Conservation (phyloP, 2,329 filamentous ascomycete species). For the Moelleriella libera region DNA sequence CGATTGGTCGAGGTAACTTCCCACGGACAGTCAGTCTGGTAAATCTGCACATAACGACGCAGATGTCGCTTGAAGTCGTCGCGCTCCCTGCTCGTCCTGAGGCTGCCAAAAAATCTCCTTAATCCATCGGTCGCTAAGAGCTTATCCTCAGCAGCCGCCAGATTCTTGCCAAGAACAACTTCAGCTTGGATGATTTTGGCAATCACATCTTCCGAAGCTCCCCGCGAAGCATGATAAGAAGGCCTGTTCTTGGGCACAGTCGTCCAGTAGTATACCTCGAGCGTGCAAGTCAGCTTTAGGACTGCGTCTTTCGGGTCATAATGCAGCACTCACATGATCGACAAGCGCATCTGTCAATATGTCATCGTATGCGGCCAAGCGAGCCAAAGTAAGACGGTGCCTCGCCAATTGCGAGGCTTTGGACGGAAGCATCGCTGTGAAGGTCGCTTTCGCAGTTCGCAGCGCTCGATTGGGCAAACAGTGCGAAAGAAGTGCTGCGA, state of each 20-base stretch:
- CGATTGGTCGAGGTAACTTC: constrained; percentile 86
- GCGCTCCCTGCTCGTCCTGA: constrained; percentile 66
- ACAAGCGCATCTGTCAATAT: constrained; percentile 89
- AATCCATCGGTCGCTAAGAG: constrained; percentile 62
- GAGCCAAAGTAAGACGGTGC: constrained; percentile 68
- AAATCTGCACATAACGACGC: constrained; percentile 83
- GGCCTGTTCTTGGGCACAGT: constrained; percentile 86
- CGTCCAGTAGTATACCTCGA: constrained; percentile 88
- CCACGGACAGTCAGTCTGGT: constrained; percentile 85
- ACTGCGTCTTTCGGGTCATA: background rate
- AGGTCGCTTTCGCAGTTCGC: too few relatives aligned
- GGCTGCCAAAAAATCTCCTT: constrained; percentile 50
- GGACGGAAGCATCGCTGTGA: constrained; percentile 19
- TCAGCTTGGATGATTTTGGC: constrained; percentile 46
- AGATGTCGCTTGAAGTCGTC: constrained; percentile 78
- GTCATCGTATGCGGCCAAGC: constrained; percentile 89
- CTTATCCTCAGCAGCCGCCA: constrained; percentile 54
- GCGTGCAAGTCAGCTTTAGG: constrained; percentile 6
- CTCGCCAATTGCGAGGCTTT: constrained; percentile 26
- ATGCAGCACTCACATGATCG: constrained; percentile 60
- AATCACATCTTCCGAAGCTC: constrained; percentile 53
- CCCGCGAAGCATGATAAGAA: constrained; percentile 73
- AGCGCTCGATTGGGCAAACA: too few relatives aligned
- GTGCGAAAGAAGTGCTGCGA: background rate
- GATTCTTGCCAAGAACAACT: constrained; percentile 62